phyloP scores from a whole-genome alignment of 208 protist genomes.

The Hexamita inflata region DNA sequence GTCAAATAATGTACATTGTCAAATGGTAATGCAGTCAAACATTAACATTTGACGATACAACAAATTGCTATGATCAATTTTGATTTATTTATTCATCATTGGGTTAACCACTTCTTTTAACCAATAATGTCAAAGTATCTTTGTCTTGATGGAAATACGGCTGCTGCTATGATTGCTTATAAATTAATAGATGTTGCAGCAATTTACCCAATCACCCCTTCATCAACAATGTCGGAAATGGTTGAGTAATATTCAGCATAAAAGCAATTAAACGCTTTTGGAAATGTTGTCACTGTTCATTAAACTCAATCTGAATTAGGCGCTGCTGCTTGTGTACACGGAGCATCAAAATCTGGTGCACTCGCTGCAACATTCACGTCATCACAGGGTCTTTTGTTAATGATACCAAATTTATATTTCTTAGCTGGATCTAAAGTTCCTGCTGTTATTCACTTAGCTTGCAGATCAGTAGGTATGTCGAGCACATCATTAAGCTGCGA shows the following conservation, averaged over 20 bases:
- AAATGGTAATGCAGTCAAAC: no score
- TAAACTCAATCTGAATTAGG: conserved; percentile 20
- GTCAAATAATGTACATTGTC: no score
- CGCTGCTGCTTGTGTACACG: neutral
- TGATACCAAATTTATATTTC: conserved; percentile 61
- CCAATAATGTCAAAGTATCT: neutral
- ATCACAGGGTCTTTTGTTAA: conserved; percentile 56
- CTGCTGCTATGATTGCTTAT: conserved; percentile 53
- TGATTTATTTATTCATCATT: no score
- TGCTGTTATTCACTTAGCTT: conserved; percentile 34
- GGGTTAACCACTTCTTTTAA: no score
- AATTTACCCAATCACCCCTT: conserved; percentile 26
- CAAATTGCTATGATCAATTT: no score
- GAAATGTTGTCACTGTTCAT: no score
- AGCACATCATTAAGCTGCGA: conserved; percentile 51
- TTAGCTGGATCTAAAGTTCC: conserved; percentile 40
- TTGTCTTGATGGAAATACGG: conserved; percentile 52
- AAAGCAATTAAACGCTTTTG: conserved; percentile 49
- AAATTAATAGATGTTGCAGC: conserved; percentile 43
- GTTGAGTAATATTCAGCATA: conserved; percentile 47
- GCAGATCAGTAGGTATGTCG: conserved; percentile 30
- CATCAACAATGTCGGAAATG: conserved; percentile 50
- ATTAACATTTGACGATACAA: no score
- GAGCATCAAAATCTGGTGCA: neutral
- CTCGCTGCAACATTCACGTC: conserved; percentile 50